These are phyloP conservation scores for Stephanodiscus triporus DNA, from an alignment of 108 stramenopile species.

Conservation along the genomic window DNA sequence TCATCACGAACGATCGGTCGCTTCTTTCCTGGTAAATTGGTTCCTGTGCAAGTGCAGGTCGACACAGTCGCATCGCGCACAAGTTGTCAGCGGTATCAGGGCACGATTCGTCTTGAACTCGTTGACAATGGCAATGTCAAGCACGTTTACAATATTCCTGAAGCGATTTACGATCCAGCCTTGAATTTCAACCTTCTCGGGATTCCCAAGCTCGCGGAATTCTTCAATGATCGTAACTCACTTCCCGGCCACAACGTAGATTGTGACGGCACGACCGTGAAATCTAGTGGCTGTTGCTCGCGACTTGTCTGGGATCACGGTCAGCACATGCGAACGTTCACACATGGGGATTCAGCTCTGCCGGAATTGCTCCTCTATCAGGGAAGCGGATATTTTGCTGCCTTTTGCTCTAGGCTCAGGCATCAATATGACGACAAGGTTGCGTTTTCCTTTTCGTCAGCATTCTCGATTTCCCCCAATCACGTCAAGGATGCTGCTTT, in stretches of 20 bases:
- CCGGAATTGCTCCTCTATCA: constrained; percentile 1
- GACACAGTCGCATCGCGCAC: background rate
- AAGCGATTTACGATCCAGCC: background rate
- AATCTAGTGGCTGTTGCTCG: background rate
- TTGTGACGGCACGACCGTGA: background rate
- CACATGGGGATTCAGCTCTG: background rate
- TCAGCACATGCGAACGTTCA: background rate
- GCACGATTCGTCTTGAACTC: background rate
- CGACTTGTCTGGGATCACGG: background rate
- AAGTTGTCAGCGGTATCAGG: background rate
- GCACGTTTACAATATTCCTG: background rate
- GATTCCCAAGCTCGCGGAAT: background rate
- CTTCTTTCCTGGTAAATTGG: background rate
- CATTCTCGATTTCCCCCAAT: background rate
- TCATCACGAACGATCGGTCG: background rate
- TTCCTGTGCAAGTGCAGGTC: background rate
- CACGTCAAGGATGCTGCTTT: background rate
- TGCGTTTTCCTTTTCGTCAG: background rate
- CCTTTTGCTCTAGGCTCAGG: background rate
- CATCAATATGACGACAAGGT: background rate
- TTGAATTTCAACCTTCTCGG: background rate
- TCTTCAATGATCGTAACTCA: background rate
- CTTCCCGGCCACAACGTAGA: background rate
- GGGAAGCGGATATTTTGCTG: background rate
- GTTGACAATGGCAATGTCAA: background rate